Evolutionary conservation across 148 eudicot species (phyloP).

Genomic region (Chenopodium suecicum): DNA sequence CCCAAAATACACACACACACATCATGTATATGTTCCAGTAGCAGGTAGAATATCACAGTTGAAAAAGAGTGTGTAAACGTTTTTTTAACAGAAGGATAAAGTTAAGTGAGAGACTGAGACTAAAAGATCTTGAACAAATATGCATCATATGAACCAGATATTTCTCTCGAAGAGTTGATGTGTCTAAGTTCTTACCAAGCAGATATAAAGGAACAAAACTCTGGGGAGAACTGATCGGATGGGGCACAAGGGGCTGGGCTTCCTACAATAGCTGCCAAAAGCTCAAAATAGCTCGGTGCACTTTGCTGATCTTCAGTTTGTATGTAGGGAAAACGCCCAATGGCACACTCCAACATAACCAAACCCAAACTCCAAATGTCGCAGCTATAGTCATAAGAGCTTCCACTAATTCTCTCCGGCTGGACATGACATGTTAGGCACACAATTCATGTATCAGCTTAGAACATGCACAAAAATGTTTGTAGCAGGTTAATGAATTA

Average conservation of each 20-base stretch:
- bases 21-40: constrained; percentile 2
- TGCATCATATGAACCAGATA: not conserved
- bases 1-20: not conserved
- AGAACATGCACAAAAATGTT: not conserved
- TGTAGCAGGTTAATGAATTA: not conserved
- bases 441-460: not conserved
- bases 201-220: constrained; percentile 91
- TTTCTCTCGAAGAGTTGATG: not conserved
- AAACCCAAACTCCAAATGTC: constrained; percentile 98
- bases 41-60: not conserved
- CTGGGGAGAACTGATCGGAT: constrained; percentile 94
- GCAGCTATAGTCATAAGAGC: constrained; percentile 85
- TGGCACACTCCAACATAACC: constrained; percentile 96
- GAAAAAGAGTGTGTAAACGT: too few species aligned
- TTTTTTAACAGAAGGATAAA: too few species aligned
- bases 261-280: constrained; percentile 76
- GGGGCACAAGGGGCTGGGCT: constrained; percentile 93
- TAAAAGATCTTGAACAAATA: not conserved
- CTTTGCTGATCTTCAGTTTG: constrained; percentile 77
- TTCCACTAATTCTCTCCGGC: constrained; percentile 98
- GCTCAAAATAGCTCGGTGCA: constrained; percentile 89
- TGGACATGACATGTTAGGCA: constrained; percentile 28
- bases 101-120: not conserved
- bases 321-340: constrained; percentile 91
- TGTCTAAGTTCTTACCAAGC: constrained; percentile 55